Base-by-base conservation (phyloP, 306 rosid genomes). In the Casuarina cunninghamiana region DNA sequence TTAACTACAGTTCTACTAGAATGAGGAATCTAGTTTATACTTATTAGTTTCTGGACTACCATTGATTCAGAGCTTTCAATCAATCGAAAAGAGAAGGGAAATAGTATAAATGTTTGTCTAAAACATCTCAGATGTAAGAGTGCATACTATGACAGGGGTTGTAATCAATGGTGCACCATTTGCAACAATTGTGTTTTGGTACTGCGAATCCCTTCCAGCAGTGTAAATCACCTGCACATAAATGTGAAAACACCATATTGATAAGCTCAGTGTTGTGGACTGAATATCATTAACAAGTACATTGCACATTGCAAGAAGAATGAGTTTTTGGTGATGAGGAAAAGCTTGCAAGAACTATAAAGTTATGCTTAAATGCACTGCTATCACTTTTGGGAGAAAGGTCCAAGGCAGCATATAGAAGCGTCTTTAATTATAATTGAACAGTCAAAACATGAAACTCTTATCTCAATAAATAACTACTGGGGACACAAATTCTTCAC, bases 161-260 rank as follows among this genome's bases (percentile, higher is more conserved):
- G 80, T 87, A 51, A 90, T 81, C 84, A 95, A 77, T 10, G 98
- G 97, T 43, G 83, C 81, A 72, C 88, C 66, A 79, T 95, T 91
- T 3, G 97, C 82, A 73, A 92, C 89, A 79, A 88, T 53, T 71
- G 81, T 90, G 67, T 87, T 83, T 83, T 91, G 97, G 85, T 89
- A 81, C 86, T 86, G 96, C 1, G 91, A 84, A 74, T 92, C 97
- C 85, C 94, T 95, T 83, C 97, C 98, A 77, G 75, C 97, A 9
- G 98, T 95, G 84, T 92, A 91, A 84, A 89, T 95, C 81, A 95
- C 96, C 98, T 95, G 89, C 44, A 19, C 79, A 77, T 42, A 80
- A 81, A 75, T 41, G 45, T 78, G 70, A 73, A 76, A 70, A 69
- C 32, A 62, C 62, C 57, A 63, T 66, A 42, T 54, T 8, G 54